Evolutionary conservation across 495 filamentous ascomycete species (phyloP).

Genomic region (Penicillium desertorum): DNA sequence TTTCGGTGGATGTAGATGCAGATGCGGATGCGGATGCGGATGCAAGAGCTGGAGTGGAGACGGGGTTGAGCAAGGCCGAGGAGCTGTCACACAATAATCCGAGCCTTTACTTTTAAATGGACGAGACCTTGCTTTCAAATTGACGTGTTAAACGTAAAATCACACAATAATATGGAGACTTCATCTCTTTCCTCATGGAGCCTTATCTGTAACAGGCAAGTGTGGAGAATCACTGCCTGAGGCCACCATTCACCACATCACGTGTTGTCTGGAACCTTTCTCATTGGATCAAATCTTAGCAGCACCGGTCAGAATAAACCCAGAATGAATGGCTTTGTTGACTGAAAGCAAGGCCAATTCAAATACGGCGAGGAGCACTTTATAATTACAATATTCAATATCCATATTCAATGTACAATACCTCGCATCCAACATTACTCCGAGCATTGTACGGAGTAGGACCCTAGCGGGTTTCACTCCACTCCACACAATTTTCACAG

Average conservation of each 20-base stretch:
- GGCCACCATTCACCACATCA: background rate
- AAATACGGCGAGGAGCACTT: background rate
- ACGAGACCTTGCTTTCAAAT: constrained; percentile 28
- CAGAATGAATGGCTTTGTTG: background rate
- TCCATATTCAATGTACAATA: background rate
- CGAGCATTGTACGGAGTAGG: background rate
- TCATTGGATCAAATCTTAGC: too few relatives aligned
- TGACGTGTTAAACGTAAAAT: background rate
- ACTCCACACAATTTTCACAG: constrained; percentile 5
- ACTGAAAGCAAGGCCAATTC: background rate
- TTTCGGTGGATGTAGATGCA: constrained; percentile 1
- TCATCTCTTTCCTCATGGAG: constrained; percentile 6
- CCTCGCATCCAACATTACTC: background rate
- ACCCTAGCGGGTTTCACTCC: constrained; percentile 3
- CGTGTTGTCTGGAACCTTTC: background rate
- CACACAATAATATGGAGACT: background rate
- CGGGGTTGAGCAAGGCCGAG: constrained; percentile 15
- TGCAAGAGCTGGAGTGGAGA: background rate
- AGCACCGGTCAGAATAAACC: too few relatives aligned
- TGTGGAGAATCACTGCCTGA: background rate
- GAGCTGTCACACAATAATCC: constrained; percentile 23
- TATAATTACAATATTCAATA: background rate
- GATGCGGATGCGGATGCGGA: background rate
- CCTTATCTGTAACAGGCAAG: constrained; percentile 21
- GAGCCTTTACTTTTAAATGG: constrained; percentile 22